Evolutionary conservation across 2,329 filamentous ascomycete genomes (phyloP).

Genomic region (Xylaria polymorpha): DNA sequence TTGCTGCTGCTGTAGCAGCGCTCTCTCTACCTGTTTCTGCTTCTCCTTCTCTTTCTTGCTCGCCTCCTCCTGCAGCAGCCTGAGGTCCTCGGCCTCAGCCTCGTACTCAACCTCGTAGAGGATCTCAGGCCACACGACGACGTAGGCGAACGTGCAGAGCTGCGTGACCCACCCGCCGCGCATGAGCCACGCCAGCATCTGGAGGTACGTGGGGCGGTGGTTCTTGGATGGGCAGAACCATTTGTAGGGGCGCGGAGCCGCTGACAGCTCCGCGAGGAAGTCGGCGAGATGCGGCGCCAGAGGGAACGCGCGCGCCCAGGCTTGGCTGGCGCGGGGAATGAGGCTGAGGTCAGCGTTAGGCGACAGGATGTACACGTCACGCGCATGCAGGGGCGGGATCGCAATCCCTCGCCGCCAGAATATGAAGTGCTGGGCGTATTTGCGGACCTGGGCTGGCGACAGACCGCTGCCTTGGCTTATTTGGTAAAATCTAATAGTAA

Average conservation of each 20-base stretch:
- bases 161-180: constrained; percentile 94
- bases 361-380: constrained; percentile 91
- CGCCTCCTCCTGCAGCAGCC: constrained; percentile 35
- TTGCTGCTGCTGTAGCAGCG: constrained; percentile 2
- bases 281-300: constrained; percentile 84
- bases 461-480: constrained; percentile 78
- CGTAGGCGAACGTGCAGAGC: constrained; percentile 89
- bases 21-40: constrained; percentile 29
- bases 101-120: constrained; percentile 82
- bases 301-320: constrained; percentile 83
- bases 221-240: constrained; percentile 86
- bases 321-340: constrained; percentile 73
- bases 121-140: constrained; percentile 84
- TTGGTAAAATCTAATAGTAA: constrained; percentile 66
- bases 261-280: constrained; percentile 86
- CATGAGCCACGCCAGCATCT: constrained; percentile 93
- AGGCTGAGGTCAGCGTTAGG: constrained; percentile 85
- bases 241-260: constrained; percentile 84
- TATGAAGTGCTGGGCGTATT: constrained; percentile 91
- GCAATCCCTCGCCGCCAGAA: constrained; percentile 95
- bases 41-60: constrained; percentile 36
- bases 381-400: constrained; percentile 87
- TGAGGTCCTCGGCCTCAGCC: constrained; percentile 72
- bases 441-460: constrained; percentile 81
- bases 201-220: constrained; percentile 87